These are phyloP conservation scores for Fusarium pseudonygamai DNA, from an alignment of 2,329 filamentous ascomycete genomes.

Conservation along the genomic window DNA sequence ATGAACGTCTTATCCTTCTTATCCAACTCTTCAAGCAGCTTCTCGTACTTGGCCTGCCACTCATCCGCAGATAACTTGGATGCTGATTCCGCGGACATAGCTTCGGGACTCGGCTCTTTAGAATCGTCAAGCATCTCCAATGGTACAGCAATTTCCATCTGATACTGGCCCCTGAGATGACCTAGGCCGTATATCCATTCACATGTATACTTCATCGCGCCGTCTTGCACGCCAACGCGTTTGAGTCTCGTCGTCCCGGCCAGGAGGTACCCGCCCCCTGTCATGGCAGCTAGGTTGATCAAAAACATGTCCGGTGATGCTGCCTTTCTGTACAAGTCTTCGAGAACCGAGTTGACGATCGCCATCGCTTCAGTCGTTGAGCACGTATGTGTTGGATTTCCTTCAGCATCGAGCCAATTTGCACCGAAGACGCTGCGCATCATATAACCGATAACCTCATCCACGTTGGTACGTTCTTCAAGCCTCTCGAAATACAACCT, in stretches of 20 bases:
- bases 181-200: slow-evolving; percentile 67
- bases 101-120: slow-evolving; percentile 31
- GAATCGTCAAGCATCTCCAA: slow-evolving; percentile 53
- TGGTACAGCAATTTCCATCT: slow-evolving; percentile 60
- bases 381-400: slow-evolving; percentile 54
- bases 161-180: slow-evolving; percentile 61
- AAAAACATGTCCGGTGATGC: slow-evolving; percentile 64
- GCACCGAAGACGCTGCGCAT: slow-evolving; percentile 60
- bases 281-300: slow-evolving; percentile 67
- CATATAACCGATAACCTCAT: slow-evolving; percentile 65
- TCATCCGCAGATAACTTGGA: slow-evolving; percentile 47
- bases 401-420: slow-evolving; percentile 61
- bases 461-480: slow-evolving; percentile 64
- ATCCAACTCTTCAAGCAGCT: slow-evolving; percentile 68
- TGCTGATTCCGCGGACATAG: slow-evolving; percentile 14
- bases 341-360: slow-evolving; percentile 63
- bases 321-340: slow-evolving; percentile 61
- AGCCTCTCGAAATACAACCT: slow-evolving; percentile 49
- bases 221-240: slow-evolving; percentile 54
- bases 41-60: slow-evolving; percentile 64
- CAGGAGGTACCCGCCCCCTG: slow-evolving; percentile 63
- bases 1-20: slow-evolving; percentile 64
- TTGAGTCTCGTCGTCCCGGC: slow-evolving; percentile 53
- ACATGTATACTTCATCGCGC: slow-evolving; percentile 59
- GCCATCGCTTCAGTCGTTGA: slow-evolving; percentile 63